Evolutionary conservation across 176 grass and related monocot genomes (phyloP).

Genomic region (Aegilops speltoides): DNA sequence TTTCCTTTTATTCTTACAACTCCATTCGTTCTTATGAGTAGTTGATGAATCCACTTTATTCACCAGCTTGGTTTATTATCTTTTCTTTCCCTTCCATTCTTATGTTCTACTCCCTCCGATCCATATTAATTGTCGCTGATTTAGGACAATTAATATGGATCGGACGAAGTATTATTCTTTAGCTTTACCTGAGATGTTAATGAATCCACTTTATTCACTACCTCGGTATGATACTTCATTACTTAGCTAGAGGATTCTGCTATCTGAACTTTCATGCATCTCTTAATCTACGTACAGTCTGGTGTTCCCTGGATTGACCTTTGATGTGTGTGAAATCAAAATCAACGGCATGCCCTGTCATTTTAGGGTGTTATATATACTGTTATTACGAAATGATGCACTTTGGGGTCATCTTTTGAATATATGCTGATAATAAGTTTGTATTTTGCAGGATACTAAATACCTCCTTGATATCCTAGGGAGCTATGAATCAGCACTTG

Average conservation of each 20-base stretch:
- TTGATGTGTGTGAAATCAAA: neutral
- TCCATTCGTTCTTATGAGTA: neutral
- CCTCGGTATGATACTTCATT: neutral
- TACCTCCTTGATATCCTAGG: slow-evolving; percentile 78
- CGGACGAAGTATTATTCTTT: neutral
- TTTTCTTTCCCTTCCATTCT: neutral
- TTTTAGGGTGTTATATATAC: neutral
- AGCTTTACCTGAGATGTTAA: neutral
- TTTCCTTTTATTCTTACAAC: neutral
- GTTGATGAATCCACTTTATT: neutral
- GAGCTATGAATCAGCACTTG: slow-evolving; percentile 76
- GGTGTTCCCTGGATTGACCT: neutral
- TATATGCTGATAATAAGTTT: slow-evolving; percentile 19
- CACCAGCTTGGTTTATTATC: neutral
- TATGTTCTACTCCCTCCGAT: neutral
- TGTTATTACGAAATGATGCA: neutral
- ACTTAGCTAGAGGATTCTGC: neutral
- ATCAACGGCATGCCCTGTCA: neutral
- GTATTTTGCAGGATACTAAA: slow-evolving; percentile 57
- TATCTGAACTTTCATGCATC: neutral
- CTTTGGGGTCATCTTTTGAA: neutral
- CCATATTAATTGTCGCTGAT: too few species aligned
- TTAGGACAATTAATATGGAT: too few species aligned
- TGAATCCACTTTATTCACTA: neutral
- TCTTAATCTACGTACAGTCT: neutral